Percentiles rank a stretch among this genome's conserved stretches.
Evolutionary conservation across 192 early-diverging fungal genomes (phyloP).

Genomic region (Rhizoclosmatium sp.): DNA sequence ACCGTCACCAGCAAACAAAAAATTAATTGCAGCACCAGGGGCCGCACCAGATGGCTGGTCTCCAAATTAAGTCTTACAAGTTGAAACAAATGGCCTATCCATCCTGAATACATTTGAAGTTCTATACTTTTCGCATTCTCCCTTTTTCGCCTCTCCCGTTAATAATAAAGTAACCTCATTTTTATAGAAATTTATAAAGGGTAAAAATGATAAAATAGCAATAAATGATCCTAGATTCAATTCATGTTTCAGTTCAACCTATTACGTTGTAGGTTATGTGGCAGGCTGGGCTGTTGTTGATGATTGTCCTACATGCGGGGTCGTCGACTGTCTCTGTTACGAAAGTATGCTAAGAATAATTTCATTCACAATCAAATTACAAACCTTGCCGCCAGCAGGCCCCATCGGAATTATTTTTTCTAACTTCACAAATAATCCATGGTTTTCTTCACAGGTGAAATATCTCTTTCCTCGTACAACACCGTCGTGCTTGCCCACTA

Average conservation of each 20-base stretch:
- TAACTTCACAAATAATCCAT: slow-evolving; percentile 54
- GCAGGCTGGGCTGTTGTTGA: too few relatives aligned
- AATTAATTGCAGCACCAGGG: slow-evolving; percentile 33
- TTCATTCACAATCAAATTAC: slow-evolving; percentile 13
- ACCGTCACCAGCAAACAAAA: slow-evolving; percentile 21
- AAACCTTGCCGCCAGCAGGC: slow-evolving; percentile 37
- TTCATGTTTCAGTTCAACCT: background rate
- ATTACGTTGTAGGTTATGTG: background rate
- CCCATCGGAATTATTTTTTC: slow-evolving; percentile 50
- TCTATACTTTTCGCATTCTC: background rate
- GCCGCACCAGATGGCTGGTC: slow-evolving; percentile 21
- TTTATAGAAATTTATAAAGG: slow-evolving; percentile 1
- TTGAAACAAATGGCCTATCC: background rate
- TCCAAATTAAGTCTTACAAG: background rate
- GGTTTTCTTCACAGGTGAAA: slow-evolving; percentile 50
- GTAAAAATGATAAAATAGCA: slow-evolving; percentile 16
- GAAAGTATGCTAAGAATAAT: slow-evolving; percentile 2
- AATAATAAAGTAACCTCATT: background rate
- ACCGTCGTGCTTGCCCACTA: slow-evolving; percentile 60
- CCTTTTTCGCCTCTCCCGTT: background rate
- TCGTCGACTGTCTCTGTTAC: slow-evolving; percentile 12
- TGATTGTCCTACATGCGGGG: background rate
- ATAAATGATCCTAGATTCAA: background rate
- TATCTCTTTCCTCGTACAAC: slow-evolving; percentile 52
- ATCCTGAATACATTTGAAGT: background rate